Evolutionary conservation across 2,329 filamentous ascomycete genomes (phyloP).

Genomic region (Chlorencoelia australis): DNA sequence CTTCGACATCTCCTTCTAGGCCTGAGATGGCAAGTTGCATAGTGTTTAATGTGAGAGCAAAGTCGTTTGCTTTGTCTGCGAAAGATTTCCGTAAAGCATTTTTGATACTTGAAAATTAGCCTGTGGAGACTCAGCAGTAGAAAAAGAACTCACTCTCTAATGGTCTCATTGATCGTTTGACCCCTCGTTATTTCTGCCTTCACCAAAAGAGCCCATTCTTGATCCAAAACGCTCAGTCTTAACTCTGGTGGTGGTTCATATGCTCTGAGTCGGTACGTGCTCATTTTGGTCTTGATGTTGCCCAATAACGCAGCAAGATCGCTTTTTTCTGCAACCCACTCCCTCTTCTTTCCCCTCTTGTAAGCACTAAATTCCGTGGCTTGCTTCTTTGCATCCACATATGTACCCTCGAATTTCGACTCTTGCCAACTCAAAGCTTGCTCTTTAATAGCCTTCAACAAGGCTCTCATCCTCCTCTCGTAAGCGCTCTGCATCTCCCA

Average conservation of each 20-base stretch:
- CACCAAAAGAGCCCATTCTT: slow-evolving; percentile 70
- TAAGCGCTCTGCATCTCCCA: slow-evolving; percentile 99
- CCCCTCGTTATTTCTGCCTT: slow-evolving; percentile 79
- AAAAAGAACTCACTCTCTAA: slow-evolving; percentile 61
- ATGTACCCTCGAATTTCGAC: slow-evolving; percentile 81
- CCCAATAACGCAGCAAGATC: slow-evolving; percentile 86
- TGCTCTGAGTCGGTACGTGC: slow-evolving; percentile 81
- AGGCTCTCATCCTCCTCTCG: slow-evolving; percentile 77
- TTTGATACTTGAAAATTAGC: slow-evolving; percentile 58
- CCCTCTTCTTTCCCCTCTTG: slow-evolving; percentile 81
- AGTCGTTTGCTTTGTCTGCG: slow-evolving; percentile 97
- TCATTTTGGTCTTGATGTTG: slow-evolving; percentile 98
- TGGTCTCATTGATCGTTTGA: slow-evolving; percentile 95
- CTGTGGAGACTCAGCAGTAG: slow-evolving; percentile 5
- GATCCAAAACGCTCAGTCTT: slow-evolving; percentile 70
- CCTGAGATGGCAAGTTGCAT: slow-evolving; percentile 91
- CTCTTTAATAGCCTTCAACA: slow-evolving; percentile 63
- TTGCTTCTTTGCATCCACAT: slow-evolving; percentile 84
- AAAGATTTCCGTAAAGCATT: slow-evolving; percentile 87
- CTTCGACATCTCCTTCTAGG: slow-evolving; percentile 93
- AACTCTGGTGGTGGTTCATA: slow-evolving; percentile 85
- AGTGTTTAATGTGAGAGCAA: slow-evolving; percentile 88
- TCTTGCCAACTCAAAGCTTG: slow-evolving; percentile 70
- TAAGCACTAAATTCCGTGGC: slow-evolving; percentile 74
- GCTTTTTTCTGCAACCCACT: slow-evolving; percentile 97